Evolutionary conservation across 2,329 filamentous ascomycete genomes (phyloP), one percentile per base, ranked within the genome.

Genomic region (Epichloe glyceriae): DNA sequence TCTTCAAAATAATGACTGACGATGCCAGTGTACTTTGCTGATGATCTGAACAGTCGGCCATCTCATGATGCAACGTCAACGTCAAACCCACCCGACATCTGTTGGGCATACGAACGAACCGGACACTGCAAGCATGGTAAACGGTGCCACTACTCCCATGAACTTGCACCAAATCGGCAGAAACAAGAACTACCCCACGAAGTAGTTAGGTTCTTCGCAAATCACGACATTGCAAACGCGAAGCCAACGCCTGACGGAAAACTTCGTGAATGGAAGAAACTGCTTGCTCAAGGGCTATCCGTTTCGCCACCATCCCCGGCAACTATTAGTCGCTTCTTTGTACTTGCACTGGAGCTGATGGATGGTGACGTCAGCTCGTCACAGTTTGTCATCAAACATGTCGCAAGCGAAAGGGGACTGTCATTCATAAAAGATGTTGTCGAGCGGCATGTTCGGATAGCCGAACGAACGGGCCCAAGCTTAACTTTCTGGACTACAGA

Each of bases 341-440:
- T 43, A 7, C 50, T 60, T 2, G 57, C 52, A 12, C 48, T 56
- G 5, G 54, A 59, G 8, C 50, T 60, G 38, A 56, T 60, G 57
- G 47, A 55, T 3, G 53, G 56, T 14, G 57, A 60, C 12, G 33
- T 58, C 8, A 53, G 56, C 8, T 52, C 50, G 3, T 51, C 54
- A 8, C 58, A 60, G 38, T 52, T 59, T 40, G 54, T 54, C 1
- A 50, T 60, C 12, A 58, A 54, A 34, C 45, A 51, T 19, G 52
- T 67, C n/a, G 59, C 60, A 14, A 51, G 52, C 10, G 62, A 67
- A 5, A 39, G 53, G 17, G 64, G 64, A 1, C 57, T 68, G 5
- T 50, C 12, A 2, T 61, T 63, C 47, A 58, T 68, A 30, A 55
- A 55, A 33, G 50, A 58, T 51, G 42, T 52, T 52, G 39, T 60